phyloP scores from a whole-genome alignment of 75 land plant genomes.

The Chamaecyparis obtusa region DNA sequence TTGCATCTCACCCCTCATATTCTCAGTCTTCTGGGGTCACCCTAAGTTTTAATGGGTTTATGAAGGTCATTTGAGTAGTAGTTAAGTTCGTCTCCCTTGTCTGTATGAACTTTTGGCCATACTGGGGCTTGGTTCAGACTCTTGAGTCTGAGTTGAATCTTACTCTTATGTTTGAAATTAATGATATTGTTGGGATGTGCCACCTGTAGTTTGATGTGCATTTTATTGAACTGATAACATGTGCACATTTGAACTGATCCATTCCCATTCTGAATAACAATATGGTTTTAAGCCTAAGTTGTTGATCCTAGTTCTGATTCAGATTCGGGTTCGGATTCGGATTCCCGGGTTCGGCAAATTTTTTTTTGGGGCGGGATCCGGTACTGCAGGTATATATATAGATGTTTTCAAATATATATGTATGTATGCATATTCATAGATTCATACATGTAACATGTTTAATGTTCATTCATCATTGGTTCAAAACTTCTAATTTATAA shows the following conservation, averaged over 20 bases:
- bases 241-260: not conserved
- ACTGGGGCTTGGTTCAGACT: too few relatives aligned
- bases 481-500: too few relatives aligned
- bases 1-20: not conserved
- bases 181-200: not conserved
- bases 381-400: too few relatives aligned
- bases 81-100: not conserved
- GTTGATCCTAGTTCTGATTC: too few relatives aligned
- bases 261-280: not conserved
- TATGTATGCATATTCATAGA: too few relatives aligned
- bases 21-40: not conserved
- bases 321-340: too few relatives aligned
- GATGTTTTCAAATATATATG: too few relatives aligned
- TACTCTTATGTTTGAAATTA: not conserved
- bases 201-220: not conserved
- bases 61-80: not conserved
- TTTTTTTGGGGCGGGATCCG: too few relatives aligned
- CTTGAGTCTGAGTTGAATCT: not conserved
- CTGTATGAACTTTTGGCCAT: not conserved
- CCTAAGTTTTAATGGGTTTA: not conserved
- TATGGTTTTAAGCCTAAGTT: too few relatives aligned
- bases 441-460: too few relatives aligned
- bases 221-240: not conserved
- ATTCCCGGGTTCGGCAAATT: too few relatives aligned
- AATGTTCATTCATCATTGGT: too few relatives aligned